Base-by-base conservation (phyloP, 129 eudicot genomes). In the Ambrosia trifida region DNA sequence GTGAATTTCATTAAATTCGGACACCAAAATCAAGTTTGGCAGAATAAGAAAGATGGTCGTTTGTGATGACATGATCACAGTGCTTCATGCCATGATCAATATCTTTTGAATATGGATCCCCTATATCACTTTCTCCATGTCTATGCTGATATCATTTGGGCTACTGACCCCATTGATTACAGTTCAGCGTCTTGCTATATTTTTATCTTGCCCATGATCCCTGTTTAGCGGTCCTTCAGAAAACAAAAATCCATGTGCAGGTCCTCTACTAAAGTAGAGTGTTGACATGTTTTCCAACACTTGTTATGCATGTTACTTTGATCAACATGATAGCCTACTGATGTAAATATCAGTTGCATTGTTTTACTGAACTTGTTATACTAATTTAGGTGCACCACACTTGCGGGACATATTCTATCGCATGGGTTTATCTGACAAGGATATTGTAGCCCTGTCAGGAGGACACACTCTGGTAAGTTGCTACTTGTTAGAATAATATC, bases 381-480 rank as follows among this genome's bases (percentile, higher is more conserved):
- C 74, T 64, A 54, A 73, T 59, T 47, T 52, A 95, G 99, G 96
- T 11, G 91, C 82, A 51, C 89, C 93, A 70, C 99, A 95, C 83
- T 79, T 95, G 77, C 81, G 85, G 88, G 97, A 95, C 16, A 74
- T 95, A 59, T 95, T 95, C 70, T 84, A 88, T 69, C 85, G 99
- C 64, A 95, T 95, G 99, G 99, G 97, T 45, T 85, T 95, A 68
- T 84, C 94, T 66, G 94, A 95, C 82, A 90, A 86, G 80, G 96
- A 95, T 76, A 95, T 95, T 64, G 99, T 95, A 56, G 97, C 96
- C 50, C 88, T 95, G 30, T 95, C 99, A 19, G 99, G 99, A 43
- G 99, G 86, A 56, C 99, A 95, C 83, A 95, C 99, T 30, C 71
- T 95, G 91, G 99, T 95, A 86, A 82, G 70, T 56, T 73, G 32